A percentile compares a stretch with the other conserved stretches of the same genome.
Conservation (phyloP, 2,329 filamentous ascomycete genomes). For the Xylariaceae sp. region DNA sequence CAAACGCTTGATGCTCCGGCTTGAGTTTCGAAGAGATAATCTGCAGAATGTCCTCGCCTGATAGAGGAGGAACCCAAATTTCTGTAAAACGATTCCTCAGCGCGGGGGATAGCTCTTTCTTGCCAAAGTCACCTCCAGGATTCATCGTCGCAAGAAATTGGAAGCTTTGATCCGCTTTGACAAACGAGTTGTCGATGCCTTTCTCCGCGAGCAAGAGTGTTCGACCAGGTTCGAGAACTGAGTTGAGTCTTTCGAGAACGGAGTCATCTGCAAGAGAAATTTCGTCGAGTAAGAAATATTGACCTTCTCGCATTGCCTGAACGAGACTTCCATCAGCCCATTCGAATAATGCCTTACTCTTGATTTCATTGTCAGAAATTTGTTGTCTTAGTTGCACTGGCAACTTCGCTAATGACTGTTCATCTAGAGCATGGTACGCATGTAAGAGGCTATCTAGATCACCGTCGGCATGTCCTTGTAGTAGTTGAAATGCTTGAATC, state of each 20-base stretch:
- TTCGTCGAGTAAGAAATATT: conserved; percentile 93
- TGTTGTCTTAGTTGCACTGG: conserved; percentile 45
- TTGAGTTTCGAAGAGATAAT: conserved; percentile 77
- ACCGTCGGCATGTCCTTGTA: conserved; percentile 39
- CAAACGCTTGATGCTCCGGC: conserved; percentile 51
- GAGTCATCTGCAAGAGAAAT: conserved; percentile 98
- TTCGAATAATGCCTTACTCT: conserved; percentile 84
- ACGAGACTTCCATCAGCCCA: conserved; percentile 95
- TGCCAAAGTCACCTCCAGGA: conserved; percentile 95
- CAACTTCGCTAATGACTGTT: conserved; percentile 41
- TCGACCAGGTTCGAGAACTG: conserved; percentile 84
- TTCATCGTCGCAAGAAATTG: conserved; percentile 99
- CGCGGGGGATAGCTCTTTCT: conserved; percentile 93
- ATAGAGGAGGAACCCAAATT: conserved; percentile 92
- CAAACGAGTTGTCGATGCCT: conserved; percentile 75
- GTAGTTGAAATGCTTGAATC: conserved; percentile 37
- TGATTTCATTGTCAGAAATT: conserved; percentile 48
- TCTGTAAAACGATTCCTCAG: conserved; percentile 96
- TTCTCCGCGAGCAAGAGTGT: conserved; percentile 91
- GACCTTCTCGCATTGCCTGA: conserved; percentile 83
- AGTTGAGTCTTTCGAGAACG: conserved; percentile 92
- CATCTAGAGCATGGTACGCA: conserved; percentile 52
- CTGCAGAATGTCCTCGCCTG: conserved; percentile 81
- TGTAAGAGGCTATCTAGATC: conserved; percentile 54
- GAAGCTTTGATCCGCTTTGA: conserved; percentile 73